Evolutionary conservation across 2,329 filamentous ascomycete species (phyloP).

Genomic region (Coniochaeta sp.): DNA sequence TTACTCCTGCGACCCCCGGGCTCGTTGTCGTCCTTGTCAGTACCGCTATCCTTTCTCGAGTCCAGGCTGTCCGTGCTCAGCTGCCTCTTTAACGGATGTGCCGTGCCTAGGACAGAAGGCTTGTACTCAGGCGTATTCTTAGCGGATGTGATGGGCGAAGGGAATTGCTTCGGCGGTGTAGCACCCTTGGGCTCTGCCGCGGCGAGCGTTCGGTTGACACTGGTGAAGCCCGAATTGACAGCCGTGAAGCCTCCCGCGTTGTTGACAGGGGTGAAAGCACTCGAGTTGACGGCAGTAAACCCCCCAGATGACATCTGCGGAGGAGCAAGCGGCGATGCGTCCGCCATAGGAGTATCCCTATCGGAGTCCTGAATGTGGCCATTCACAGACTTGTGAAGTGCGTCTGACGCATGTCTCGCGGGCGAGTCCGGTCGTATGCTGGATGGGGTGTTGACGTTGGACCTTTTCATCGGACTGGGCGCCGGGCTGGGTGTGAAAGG

Average conservation of each 20-base stretch:
- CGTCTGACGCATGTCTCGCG: conserved; percentile 48
- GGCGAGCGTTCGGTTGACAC: conserved; percentile 49
- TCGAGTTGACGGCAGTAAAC: conserved; percentile 27
- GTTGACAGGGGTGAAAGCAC: conserved; percentile 56
- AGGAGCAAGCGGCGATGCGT: conserved; percentile 31
- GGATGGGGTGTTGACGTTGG: conserved; percentile 51
- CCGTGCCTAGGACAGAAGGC: conserved; percentile 44
- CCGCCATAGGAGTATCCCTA: conserved; percentile 39
- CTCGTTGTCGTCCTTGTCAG: conserved; percentile 53
- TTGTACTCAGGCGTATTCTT: conserved; percentile 61
- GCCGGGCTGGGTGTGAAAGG: conserved; percentile 72
- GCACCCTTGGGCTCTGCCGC: conserved; percentile 46
- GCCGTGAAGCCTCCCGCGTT: conserved; percentile 62
- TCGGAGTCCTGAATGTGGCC: conserved; percentile 38
- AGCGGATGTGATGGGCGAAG: conserved; percentile 55
- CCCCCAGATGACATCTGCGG: conserved; percentile 19
- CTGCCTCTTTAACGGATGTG: conserved; percentile 69
- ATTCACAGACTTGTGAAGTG: conserved; percentile 41
- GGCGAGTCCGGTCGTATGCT: conserved; percentile 61
- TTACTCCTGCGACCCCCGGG: conserved; percentile 78
- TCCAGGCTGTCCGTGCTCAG: conserved; percentile 54
- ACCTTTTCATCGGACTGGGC: conserved; percentile 64
- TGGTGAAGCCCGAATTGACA: conserved; percentile 64
- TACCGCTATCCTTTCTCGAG: conserved; percentile 39
- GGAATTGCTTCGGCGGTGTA: conserved; percentile 53